Percentiles rank a stretch among this genome's conserved stretches.
phyloP scores from a whole-genome alignment of 768 basidiomycete genomes.

The Naematelia encephala region DNA sequence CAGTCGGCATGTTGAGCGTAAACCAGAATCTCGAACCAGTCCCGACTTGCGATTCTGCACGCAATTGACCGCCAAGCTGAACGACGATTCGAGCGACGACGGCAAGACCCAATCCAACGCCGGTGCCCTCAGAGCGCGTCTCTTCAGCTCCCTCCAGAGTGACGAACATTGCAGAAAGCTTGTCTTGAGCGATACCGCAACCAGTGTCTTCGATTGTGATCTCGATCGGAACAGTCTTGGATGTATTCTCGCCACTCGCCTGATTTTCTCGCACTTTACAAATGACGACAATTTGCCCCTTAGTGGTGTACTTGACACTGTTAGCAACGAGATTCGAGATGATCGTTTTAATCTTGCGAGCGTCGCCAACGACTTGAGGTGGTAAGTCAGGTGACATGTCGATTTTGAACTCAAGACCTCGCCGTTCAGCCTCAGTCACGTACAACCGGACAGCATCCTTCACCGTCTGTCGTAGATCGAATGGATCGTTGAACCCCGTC shows the following conservation, averaged over 20 bases:
- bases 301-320: constrained; percentile 69
- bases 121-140: constrained; percentile 6
- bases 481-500: constrained; percentile 72
- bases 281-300: constrained; percentile 62
- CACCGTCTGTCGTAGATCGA: constrained; percentile 63
- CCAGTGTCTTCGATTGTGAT: constrained; percentile 71
- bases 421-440: constrained; percentile 62
- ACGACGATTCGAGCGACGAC: constrained; percentile 77
- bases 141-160: constrained; percentile 73
- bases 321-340: constrained; percentile 76
- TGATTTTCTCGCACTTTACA: constrained; percentile 52
- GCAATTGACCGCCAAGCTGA: constrained; percentile 72
- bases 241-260: constrained; percentile 5
- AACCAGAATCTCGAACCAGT: constrained; percentile 71
- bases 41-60: constrained; percentile 67
- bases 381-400: constrained; percentile 59
- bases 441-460: constrained; percentile 64
- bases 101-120: constrained; percentile 67
- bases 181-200: constrained; percentile 63
- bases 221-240: constrained; percentile 57
- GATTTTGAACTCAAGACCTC: constrained; percentile 61
- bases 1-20: constrained; percentile 50
- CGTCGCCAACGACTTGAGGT: constrained; percentile 64
- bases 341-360: constrained; percentile 69
- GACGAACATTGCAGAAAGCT: constrained; percentile 72